These are phyloP conservation scores for Spizellomyces punctatus DNA, from an alignment of 192 early-diverging fungal species.

Conservation along the genomic window DNA sequence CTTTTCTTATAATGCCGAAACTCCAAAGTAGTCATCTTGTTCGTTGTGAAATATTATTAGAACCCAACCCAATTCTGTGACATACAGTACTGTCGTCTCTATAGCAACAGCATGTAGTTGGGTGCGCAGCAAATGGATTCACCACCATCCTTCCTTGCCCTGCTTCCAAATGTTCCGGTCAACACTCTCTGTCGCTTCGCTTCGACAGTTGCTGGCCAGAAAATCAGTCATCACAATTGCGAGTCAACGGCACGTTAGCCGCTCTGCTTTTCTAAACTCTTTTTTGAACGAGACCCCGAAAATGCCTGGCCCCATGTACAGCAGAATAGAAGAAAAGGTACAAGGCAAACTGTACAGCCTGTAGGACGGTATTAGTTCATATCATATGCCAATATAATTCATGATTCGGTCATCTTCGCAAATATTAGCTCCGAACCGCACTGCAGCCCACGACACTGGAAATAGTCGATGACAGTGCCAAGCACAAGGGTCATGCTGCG, in stretches of 20 bases:
- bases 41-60: too few relatives aligned
- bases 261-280: constrained; percentile 6
- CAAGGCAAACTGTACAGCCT: neutral
- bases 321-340: constrained; percentile 26
- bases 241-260: neutral
- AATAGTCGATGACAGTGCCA: constrained; percentile 77
- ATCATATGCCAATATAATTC: neutral
- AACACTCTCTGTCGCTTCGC: neutral
- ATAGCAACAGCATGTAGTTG: neutral
- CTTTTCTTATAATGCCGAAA: neutral
- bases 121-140: neutral
- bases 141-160: neutral
- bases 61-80: too few relatives aligned
- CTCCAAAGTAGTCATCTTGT: neutral
- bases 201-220: too few relatives aligned
- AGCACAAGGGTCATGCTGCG: constrained; percentile 81
- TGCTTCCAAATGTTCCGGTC: neutral
- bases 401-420: constrained; percentile 8
- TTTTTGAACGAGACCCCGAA: constrained; percentile 1
- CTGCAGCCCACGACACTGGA: constrained; percentile 64
- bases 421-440: constrained; percentile 37
- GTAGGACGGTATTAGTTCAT: neutral
- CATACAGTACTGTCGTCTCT: too few relatives aligned
- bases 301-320: constrained; percentile 25
- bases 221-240: too few relatives aligned